phyloP scores from a whole-genome alignment of 805 yeast genomes.

The Metschnikowia similis region DNA sequence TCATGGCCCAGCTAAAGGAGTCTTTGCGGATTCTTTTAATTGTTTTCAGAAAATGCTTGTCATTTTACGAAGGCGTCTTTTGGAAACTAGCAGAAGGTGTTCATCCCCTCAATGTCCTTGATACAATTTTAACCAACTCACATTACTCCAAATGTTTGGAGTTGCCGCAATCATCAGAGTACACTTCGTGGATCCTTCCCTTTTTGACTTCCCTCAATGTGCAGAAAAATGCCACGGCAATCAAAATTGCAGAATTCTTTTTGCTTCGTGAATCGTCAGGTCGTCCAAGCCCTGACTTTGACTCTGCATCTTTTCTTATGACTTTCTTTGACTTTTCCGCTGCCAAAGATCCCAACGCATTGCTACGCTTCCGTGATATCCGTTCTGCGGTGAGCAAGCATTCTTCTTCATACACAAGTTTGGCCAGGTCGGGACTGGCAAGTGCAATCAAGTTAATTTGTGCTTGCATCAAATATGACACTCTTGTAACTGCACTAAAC shows the following conservation, averaged over 20 bases:
- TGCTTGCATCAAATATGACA: slow-evolving; percentile 19
- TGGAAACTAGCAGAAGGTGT: slow-evolving; percentile 57
- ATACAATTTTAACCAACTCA: slow-evolving; percentile 55
- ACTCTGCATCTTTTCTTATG: slow-evolving; percentile 12
- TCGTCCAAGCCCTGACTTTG: neutral
- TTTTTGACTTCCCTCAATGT: slow-evolving; percentile 44
- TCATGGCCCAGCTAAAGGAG: slow-evolving; percentile 45
- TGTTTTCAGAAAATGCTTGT: slow-evolving; percentile 44
- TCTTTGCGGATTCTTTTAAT: slow-evolving; percentile 56
- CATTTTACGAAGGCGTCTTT: slow-evolving; percentile 39
- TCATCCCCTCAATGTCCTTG: slow-evolving; percentile 53
- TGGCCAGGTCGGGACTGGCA: slow-evolving; percentile 14
- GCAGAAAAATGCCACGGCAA: slow-evolving; percentile 50
- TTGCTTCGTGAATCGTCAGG: slow-evolving; percentile 22
- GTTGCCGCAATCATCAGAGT: slow-evolving; percentile 39
- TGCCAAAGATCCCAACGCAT: slow-evolving; percentile 19
- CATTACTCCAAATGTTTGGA: slow-evolving; percentile 36
- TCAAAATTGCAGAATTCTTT: slow-evolving; percentile 47
- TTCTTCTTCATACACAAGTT: slow-evolving; percentile 26
- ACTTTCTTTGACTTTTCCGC: slow-evolving; percentile 17
- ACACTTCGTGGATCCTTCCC: slow-evolving; percentile 45
- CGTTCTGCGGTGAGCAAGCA: slow-evolving; percentile 46
- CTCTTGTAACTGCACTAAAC: slow-evolving; percentile 12
- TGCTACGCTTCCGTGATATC: slow-evolving; percentile 44
- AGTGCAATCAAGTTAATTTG: slow-evolving; percentile 6